phyloP scores from a whole-genome alignment of 2,329 filamentous ascomycete genomes.

The Parastagonospora avenae region DNA sequence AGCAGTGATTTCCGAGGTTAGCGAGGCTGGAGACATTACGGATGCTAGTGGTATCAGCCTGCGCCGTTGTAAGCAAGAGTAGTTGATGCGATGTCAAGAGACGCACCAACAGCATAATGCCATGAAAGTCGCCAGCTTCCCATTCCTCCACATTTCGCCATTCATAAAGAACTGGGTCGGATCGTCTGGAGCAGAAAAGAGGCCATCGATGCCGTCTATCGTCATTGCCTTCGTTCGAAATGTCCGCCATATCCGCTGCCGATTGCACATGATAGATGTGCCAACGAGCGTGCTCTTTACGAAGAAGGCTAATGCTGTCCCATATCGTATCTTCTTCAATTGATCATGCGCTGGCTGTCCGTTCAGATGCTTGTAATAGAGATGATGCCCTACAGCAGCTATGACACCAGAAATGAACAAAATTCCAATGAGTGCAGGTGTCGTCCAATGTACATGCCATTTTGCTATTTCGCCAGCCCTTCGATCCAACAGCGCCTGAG shows the following conservation, averaged over 20 bases:
- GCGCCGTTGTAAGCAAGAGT: conserved; percentile 2
- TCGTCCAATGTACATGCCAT: conserved; percentile 45
- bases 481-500: conserved; percentile 39
- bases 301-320: conserved; percentile 46
- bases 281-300: conserved; percentile 45
- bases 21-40: conserved; percentile 43
- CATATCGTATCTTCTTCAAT: conserved; percentile 42
- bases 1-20: conserved; percentile 38
- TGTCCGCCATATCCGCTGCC: conserved; percentile 47
- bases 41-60: conserved; percentile 46
- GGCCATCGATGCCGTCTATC: conserved; percentile 44
- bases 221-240: conserved; percentile 45
- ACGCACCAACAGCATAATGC: conserved; percentile 41
- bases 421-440: conserved; percentile 32
- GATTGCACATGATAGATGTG: conserved; percentile 41
- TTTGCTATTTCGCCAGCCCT: conserved; percentile 42
- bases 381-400: conserved; percentile 43
- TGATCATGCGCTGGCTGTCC: conserved; percentile 38
- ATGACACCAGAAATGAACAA: conserved; percentile 39
- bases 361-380: conserved; percentile 40
- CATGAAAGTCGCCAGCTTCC: conserved; percentile 45
- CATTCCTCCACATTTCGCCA: conserved; percentile 43
- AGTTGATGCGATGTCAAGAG: neutral
- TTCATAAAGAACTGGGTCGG: conserved; percentile 40
- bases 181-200: conserved; percentile 45